Conservation (phyloP, 345 rosid genomes). For the Linum trigynum region DNA sequence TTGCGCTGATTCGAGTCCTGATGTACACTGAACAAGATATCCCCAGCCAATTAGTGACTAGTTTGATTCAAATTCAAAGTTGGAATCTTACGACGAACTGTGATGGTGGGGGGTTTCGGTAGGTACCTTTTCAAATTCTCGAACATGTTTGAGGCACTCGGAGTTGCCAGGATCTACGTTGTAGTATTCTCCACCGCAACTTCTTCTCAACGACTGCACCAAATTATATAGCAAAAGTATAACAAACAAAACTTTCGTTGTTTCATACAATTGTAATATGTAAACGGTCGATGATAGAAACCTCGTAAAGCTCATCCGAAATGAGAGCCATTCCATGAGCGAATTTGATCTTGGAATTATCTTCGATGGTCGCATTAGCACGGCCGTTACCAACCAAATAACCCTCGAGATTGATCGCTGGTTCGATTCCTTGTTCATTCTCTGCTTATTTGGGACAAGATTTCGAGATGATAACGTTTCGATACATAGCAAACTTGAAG, state of each 20-base stretch:
- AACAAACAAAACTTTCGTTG: not conserved
- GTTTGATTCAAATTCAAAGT: too few species aligned
- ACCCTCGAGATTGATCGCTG: slow-evolving; percentile 38
- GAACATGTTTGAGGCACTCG: slow-evolving; percentile 29
- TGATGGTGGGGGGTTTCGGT: not conserved
- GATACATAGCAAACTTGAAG: not conserved
- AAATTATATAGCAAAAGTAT: not conserved
- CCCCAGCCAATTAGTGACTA: not conserved
- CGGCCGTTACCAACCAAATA: slow-evolving; percentile 46
- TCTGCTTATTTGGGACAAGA: slow-evolving; percentile 24
- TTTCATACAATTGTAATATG: too few species aligned
- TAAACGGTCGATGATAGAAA: not conserved
- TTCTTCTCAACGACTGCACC: slow-evolving; percentile 32
- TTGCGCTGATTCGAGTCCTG: slow-evolving; percentile 12
- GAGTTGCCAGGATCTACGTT: slow-evolving; percentile 21
- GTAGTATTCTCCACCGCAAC: slow-evolving; percentile 34
- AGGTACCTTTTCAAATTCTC: slow-evolving; percentile 20
- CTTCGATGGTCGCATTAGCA: slow-evolving; percentile 24
- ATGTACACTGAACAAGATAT: slow-evolving; percentile 30
- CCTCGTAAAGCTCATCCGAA: slow-evolving; percentile 64
- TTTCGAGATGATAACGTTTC: not conserved
- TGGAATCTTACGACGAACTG: not conserved
- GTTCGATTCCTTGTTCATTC: slow-evolving; percentile 39
- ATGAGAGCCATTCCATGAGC: slow-evolving; percentile 63
- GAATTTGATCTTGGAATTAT: slow-evolving; percentile 32